phyloP scores from a whole-genome alignment of 495 filamentous ascomycete species.

The Endocarpon pusillum region DNA sequence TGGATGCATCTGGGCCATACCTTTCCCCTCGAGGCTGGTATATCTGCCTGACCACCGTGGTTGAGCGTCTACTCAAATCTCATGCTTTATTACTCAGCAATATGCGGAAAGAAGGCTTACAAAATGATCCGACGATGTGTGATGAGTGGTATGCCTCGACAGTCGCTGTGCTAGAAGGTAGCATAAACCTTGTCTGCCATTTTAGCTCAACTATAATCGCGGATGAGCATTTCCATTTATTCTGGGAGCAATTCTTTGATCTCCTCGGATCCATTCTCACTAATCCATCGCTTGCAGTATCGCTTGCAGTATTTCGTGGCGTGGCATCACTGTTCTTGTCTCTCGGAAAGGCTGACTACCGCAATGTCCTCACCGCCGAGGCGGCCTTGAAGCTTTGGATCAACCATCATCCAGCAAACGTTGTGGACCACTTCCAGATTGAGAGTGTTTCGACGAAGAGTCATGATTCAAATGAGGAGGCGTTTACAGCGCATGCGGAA shows the following conservation, averaged over 20 bases:
- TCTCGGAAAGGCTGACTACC: conserved; percentile 23
- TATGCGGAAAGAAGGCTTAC: conserved; percentile 12
- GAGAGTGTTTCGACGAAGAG: conserved; percentile 20
- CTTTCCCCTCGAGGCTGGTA: conserved; percentile 67
- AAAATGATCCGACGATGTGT: too few relatives aligned
- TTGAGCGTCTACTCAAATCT: conserved; percentile 53
- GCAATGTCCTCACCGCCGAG: conserved; percentile 40
- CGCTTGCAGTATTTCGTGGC: conserved; percentile 51
- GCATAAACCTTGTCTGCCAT: conserved; percentile 47
- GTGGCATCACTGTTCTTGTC: conserved; percentile 48
- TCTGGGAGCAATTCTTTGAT: conserved; percentile 51
- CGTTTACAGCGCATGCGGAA: background rate
- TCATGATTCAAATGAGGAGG: background rate
- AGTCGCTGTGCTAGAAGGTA: conserved; percentile 52
- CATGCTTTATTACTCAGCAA: conserved; percentile 12
- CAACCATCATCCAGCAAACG: conserved; percentile 35
- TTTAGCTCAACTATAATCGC: conserved; percentile 44
- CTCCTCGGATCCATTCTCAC: background rate
- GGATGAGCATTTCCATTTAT: conserved; percentile 38
- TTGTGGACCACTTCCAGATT: conserved; percentile 36
- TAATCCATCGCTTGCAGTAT: conserved; percentile 45
- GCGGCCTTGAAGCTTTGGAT: conserved; percentile 61
- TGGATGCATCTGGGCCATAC: conserved; percentile 75
- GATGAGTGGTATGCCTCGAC: conserved; percentile 60
- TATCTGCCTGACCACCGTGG: conserved; percentile 60